These are phyloP conservation scores for Ascochyta lentis DNA, from an alignment of 2,329 filamentous ascomycete species.

Conservation along the genomic window DNA sequence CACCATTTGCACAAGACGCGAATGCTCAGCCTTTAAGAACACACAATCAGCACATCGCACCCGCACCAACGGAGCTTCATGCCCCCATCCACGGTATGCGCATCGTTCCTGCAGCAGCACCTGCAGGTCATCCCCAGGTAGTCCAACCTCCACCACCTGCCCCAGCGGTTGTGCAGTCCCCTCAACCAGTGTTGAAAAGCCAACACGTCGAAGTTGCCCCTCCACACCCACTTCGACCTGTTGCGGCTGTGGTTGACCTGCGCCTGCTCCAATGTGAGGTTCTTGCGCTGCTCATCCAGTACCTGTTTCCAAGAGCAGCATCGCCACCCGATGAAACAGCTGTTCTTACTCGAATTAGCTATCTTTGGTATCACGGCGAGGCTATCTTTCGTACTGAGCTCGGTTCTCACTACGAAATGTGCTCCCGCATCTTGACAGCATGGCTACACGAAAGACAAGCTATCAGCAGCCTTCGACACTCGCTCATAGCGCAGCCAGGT, in stretches of 20 bases:
- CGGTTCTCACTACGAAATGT: conserved; percentile 34
- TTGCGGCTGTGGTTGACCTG: conserved; percentile 23
- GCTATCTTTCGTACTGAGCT: conserved; percentile 36
- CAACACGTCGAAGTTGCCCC: conserved; percentile 27
- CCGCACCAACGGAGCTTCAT: conserved; percentile 13
- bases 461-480: conserved; percentile 35
- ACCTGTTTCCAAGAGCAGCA: conserved; percentile 34
- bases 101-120: conserved; percentile 21
- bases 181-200: conserved; percentile 35
- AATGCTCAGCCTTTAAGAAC: conserved; percentile 23
- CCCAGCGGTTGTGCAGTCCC: conserved; percentile 15
- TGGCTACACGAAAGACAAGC: conserved; percentile 44
- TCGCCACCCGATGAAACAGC: conserved; percentile 33
- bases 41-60: conserved; percentile 20
- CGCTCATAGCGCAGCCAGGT: conserved; percentile 32
- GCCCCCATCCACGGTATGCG: conserved; percentile 24
- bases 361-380: conserved; percentile 39
- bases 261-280: conserved; percentile 43
- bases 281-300: conserved; percentile 40
- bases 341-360: conserved; percentile 36
- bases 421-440: conserved; percentile 35
- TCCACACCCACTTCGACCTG: conserved; percentile 14
- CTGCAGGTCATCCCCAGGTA: conserved; percentile 12
- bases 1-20: conserved; percentile 34
- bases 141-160: conserved; percentile 14